These are phyloP conservation scores for Claviceps digitariae DNA, from an alignment of 2,329 filamentous ascomycete genomes.

Conservation along the genomic window DNA sequence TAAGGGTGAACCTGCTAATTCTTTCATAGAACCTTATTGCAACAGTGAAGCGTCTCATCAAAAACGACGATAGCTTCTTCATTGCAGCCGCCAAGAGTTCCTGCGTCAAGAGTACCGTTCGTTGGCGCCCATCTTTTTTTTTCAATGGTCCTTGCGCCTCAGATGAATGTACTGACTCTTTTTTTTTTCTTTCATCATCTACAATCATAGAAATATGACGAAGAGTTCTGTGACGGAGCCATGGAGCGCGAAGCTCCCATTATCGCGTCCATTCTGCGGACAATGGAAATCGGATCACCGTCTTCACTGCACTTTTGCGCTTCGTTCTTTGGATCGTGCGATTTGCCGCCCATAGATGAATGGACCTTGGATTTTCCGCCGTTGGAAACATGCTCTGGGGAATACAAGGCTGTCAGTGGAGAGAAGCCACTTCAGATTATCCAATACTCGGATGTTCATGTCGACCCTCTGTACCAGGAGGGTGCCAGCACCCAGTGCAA, in stretches of 20 bases:
- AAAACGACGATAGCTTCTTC: slow-evolving; percentile 26
- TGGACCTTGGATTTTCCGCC: slow-evolving; percentile 30
- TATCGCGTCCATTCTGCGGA: slow-evolving; percentile 31
- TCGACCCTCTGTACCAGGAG: slow-evolving; percentile 39
- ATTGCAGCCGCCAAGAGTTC: slow-evolving; percentile 13
- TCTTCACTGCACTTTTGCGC: slow-evolving; percentile 38
- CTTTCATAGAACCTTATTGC: not conserved
- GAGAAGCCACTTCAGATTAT: slow-evolving; percentile 36
- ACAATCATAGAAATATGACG: slow-evolving; percentile 27
- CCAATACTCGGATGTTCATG: slow-evolving; percentile 45
- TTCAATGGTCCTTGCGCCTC: too few relatives aligned
- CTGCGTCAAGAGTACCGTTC: slow-evolving; percentile 16
- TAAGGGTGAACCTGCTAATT: not conserved
- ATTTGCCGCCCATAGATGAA: slow-evolving; percentile 29
- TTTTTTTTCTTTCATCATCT: not conserved
- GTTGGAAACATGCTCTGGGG: slow-evolving; percentile 17
- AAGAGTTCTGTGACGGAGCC: slow-evolving; percentile 39
- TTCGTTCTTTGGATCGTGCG: slow-evolving; percentile 36
- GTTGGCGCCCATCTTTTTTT: not conserved
- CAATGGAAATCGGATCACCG: slow-evolving; percentile 32
- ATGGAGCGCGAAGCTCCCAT: slow-evolving; percentile 37
- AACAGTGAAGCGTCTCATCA: slow-evolving; percentile 27
- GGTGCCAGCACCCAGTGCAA: slow-evolving; percentile 40
- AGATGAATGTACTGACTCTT: not conserved
- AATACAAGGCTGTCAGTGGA: slow-evolving; percentile 24